Evolutionary conservation across 2,329 filamentous ascomycete genomes (phyloP), one percentile per base, ranked within the genome.

Genomic region (Chaetomium olivaceum): DNA sequence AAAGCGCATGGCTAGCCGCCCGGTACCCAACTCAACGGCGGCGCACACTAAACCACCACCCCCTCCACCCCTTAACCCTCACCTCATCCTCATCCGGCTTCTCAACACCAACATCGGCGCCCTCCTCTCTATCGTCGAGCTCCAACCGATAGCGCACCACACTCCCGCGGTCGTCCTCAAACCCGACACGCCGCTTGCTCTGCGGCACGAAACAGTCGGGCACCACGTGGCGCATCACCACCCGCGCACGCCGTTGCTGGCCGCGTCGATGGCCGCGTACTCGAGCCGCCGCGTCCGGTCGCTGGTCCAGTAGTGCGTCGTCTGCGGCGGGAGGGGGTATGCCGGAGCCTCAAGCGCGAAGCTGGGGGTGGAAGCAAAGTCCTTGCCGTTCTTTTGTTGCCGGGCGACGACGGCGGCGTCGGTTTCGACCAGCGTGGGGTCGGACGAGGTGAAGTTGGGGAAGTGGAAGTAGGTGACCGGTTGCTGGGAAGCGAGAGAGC

Each of bases 221-320:
- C 3, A 89, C 79, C 8, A 89, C 74, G 70, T 84, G 80, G 52
- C 82, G 80, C 73, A 83, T 79, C 39, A 88, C 72, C 87, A 89
- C 14, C 87, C 87, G 69, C 82, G 82, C 33, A 89, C 79, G 4
- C 87, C 87, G 1, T 81, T 80, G 43, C 81, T 83, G 1, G 87
- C 86, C 0, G 86, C 86, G 58, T 89, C 87, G 50, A 89, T 89
- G 63, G 87, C 87, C 0, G 86, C 87, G 70, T 89, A 89, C 77
- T 89, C 87, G 3, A 88, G 79, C 12, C 86, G 80, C 3, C 87
- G 81, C 0, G 87, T 89, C 61, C 80, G 80, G 72, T 89, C 85
- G 71, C 85, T 88, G 1, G 86, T 89, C 87, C 87, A 89, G 76
- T 89, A 89, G 72, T 89, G 85, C 1, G 85, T 85, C 2, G 87